A percentile compares a stretch with the other conserved stretches of the same genome.
These are phyloP conservation scores for Astrothelium subdiscretum DNA, from an alignment of 495 filamentous ascomycete genomes.

Conservation along the genomic window DNA sequence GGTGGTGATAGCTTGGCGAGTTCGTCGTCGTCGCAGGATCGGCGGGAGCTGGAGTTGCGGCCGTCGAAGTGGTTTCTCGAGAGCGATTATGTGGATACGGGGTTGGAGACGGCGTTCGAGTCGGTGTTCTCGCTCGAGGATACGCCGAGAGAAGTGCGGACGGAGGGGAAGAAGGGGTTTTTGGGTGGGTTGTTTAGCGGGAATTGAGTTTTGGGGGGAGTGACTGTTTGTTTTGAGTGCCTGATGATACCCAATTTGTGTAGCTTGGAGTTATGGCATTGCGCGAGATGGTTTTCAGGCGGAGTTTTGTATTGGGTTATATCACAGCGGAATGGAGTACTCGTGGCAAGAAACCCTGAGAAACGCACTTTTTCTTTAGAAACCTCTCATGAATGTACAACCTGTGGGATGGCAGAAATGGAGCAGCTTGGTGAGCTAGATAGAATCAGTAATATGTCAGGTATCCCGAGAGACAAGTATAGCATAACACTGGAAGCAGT, in stretches of 20 bases:
- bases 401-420: too few species aligned
- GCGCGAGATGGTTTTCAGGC: not conserved
- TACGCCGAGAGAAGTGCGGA: not conserved
- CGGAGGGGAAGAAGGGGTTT: not conserved
- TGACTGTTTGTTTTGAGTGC: not conserved
- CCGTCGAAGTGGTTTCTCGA: conserved; percentile 1
- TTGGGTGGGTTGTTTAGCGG: not conserved
- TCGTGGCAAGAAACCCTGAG: too few species aligned
- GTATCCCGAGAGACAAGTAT: too few species aligned
- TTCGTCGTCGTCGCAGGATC: not conserved
- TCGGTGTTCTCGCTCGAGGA: conserved; percentile 10
- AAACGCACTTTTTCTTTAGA: too few species aligned
- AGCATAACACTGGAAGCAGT: too few species aligned
- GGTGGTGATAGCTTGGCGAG: not conserved
- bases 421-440: too few species aligned
- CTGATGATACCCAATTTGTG: not conserved
- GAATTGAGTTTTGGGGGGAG: not conserved
- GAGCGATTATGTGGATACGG: conserved; percentile 9
- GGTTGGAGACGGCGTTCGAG: conserved; percentile 12
- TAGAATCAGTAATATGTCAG: too few species aligned
- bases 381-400: too few species aligned
- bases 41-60: not conserved
- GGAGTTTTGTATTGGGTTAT: not conserved
- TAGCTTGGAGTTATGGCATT: not conserved
- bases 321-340: too few species aligned